Percentiles rank a stretch among this genome's conserved stretches.
Evolutionary conservation across 2,329 filamentous ascomycete genomes (phyloP).

Genomic region (Dactylellina drechsleri): DNA sequence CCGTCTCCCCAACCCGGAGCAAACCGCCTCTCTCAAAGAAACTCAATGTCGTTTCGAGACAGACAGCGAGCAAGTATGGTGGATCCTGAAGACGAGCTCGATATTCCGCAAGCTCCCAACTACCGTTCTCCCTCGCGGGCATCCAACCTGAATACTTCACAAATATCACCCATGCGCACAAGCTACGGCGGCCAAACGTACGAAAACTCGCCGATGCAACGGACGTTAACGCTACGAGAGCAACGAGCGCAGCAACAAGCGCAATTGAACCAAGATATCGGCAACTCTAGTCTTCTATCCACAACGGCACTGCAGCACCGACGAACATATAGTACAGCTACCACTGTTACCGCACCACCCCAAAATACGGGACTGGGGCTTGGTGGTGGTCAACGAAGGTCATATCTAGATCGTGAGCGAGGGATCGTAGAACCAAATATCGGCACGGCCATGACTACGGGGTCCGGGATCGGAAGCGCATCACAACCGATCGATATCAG

Average conservation of each 20-base stretch:
- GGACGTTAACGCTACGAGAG: conserved; percentile 39
- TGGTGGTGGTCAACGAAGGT: conserved; percentile 23
- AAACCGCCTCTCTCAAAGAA: conserved; percentile 46
- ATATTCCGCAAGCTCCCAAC: conserved; percentile 31
- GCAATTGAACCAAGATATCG: conserved; percentile 21
- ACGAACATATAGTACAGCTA: conserved; percentile 43
- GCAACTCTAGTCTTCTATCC: conserved; percentile 21
- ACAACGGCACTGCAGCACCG: conserved; percentile 36
- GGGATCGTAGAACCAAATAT: conserved; percentile 32
- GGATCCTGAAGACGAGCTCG: conserved; percentile 45
- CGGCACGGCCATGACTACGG: conserved; percentile 37
- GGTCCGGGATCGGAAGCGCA: conserved; percentile 31
- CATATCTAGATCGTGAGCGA: conserved; percentile 42
- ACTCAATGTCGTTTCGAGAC: conserved; percentile 44
- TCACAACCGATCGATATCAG: conserved; percentile 47
- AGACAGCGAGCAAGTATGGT: conserved; percentile 33
- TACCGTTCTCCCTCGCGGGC: conserved; percentile 47
- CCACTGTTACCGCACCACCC: conserved; percentile 27
- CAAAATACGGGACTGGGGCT: conserved; percentile 24
- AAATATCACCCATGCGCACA: conserved; percentile 37
- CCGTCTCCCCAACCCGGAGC: conserved; percentile 49
- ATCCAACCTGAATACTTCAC: conserved; percentile 24
- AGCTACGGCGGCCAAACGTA: conserved; percentile 26
- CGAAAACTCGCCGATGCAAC: conserved; percentile 44
- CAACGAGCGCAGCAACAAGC: conserved; percentile 41